Evolutionary conservation across 805 yeast genomes (phyloP).

Genomic region (Pichia cabralensis): DNA sequence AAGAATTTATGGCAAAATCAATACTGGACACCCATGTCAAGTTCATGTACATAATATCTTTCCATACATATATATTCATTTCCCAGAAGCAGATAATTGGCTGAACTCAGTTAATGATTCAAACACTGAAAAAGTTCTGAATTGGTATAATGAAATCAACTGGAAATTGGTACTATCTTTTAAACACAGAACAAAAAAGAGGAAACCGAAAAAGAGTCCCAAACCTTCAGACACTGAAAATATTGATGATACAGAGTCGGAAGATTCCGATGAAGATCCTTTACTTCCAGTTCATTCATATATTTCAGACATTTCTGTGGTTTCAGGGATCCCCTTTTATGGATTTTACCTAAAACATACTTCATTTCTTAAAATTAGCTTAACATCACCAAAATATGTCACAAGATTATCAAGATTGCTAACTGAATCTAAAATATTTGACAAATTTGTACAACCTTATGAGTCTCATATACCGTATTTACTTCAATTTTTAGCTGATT

Average conservation of each 20-base stretch:
- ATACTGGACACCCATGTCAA: conserved; percentile 46
- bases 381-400: conserved; percentile 52
- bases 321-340: conserved; percentile 74
- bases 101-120: conserved; percentile 15
- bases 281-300: conserved; percentile 18
- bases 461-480: conserved; percentile 77
- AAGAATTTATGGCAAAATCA: conserved; percentile 64
- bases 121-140: conserved; percentile 26
- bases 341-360: conserved; percentile 65
- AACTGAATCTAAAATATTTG: conserved; percentile 33
- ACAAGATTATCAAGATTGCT: conserved; percentile 42
- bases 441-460: conserved; percentile 37
- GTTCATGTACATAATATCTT: conserved; percentile 77
- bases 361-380: conserved; percentile 57
- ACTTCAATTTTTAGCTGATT: conserved; percentile 75
- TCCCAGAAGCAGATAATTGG: conserved; percentile 31
- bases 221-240: no score
- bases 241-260: conserved; percentile 8
- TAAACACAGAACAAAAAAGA: neutral
- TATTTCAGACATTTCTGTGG: conserved; percentile 50
- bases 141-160: conserved; percentile 12
- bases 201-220: conserved; percentile 9
- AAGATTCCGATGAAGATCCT: conserved; percentile 7
- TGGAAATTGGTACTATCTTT: conserved; percentile 1
- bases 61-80: conserved; percentile 71